A percentile compares a stretch with the other conserved stretches of the same genome.
Conservation (phyloP, 2,329 filamentous ascomycete species). For the Penicillium sp. region DNA sequence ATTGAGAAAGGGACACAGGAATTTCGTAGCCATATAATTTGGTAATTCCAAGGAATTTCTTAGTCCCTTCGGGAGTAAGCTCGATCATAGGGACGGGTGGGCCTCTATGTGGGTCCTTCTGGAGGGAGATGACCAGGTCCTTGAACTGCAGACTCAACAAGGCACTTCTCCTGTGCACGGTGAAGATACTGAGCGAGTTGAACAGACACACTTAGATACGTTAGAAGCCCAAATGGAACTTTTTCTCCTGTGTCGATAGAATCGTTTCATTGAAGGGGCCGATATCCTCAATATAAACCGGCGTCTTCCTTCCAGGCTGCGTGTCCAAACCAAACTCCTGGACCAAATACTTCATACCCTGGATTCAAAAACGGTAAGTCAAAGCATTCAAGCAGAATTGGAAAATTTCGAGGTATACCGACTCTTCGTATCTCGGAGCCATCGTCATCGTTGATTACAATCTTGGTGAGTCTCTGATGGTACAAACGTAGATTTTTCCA, state of each 20-base stretch:
- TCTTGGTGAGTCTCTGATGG: constrained; percentile 16
- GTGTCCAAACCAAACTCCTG: constrained; percentile 14
- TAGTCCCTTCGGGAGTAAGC: constrained; percentile 9
- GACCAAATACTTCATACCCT: constrained; percentile 16
- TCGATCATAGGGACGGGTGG: constrained; percentile 12
- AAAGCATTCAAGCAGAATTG: background rate
- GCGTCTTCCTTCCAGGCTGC: constrained; percentile 15
- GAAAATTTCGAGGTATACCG: background rate
- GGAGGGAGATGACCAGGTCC: constrained; percentile 11
- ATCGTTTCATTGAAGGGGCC: constrained; percentile 16
- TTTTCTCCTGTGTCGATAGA: constrained; percentile 14
- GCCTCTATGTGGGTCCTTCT: constrained; percentile 15
- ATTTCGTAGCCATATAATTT: constrained; percentile 7
- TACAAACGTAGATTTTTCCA: constrained; percentile 14
- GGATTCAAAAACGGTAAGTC: constrained; percentile 4
- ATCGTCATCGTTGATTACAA: constrained; percentile 8
- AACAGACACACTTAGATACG: constrained; percentile 16
- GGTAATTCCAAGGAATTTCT: constrained; percentile 12
- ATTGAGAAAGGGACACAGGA: constrained; percentile 4
- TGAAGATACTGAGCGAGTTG: constrained; percentile 14
- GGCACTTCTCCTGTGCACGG: constrained; percentile 12
- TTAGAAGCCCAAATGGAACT: constrained; percentile 16
- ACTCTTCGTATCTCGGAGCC: constrained; percentile 6
- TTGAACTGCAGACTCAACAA: constrained; percentile 14
- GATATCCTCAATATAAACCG: constrained; percentile 21